Evolutionary conservation across 495 filamentous ascomycete genomes (phyloP), one percentile per base, ranked within the genome.

Genomic region (Talaromyces stipitatus): DNA sequence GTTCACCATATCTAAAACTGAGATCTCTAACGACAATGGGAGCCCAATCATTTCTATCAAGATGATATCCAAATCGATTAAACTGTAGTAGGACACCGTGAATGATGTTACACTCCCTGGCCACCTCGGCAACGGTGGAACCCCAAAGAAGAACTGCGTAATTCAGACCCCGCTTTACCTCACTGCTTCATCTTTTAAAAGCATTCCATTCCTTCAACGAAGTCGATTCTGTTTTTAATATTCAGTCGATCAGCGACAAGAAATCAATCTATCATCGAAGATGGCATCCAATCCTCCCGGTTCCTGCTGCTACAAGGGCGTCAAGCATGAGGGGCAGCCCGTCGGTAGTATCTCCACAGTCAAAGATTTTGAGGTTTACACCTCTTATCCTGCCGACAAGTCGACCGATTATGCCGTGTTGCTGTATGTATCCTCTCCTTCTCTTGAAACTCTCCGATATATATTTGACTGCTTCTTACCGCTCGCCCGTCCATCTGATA

Each of bases 201-300:
- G 14, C 36, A 18, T 41, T 8, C 9, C 18, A 3, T 2, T 18
- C 36, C 1, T n/a, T n/a, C n/a, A n/a, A n/a, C n/a, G n/a, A n/a
- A n/a, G n/a, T n/a, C n/a, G n/a, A n/a, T n/a, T n/a, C n/a, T n/a
- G n/a, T n/a, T n/a, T n/a, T n/a, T n/a, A n/a, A n/a, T n/a, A n/a
- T n/a, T n/a, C n/a, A n/a, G n/a, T n/a, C n/a, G n/a, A n/a, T n/a
- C n/a, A n/a, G n/a, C n/a, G n/a, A n/a, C n/a, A n/a, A n/a, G n/a
- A n/a, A n/a, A 33, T 7, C 7, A 6, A 33, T 33, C 30, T 12
- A 33, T 33, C 30, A 33, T 33, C 12, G 6, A 74, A 55, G 43
- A 85, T 85, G 82, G 78, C 82, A 20, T 84, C 82, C 22, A 73
- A 83, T 63, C 73, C 79, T 26, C 82, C 82, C 30, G 74, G 57